Percentiles rank a stretch among this genome's conserved stretches.
phyloP scores from a whole-genome alignment of 2,329 filamentous ascomycete species.

The Fusarium heterosporum region DNA sequence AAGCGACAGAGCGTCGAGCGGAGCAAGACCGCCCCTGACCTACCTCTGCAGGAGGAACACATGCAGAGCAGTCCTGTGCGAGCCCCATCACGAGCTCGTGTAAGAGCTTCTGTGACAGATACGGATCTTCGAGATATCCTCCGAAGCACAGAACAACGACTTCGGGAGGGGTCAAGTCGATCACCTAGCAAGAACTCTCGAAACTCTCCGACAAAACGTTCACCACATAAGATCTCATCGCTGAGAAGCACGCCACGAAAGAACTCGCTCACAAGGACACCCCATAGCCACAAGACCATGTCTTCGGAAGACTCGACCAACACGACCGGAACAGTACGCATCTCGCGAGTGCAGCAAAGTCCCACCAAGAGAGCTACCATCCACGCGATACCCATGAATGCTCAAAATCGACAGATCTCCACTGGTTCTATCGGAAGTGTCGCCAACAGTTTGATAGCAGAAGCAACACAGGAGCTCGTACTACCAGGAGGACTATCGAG shows the following conservation, averaged over 20 bases:
- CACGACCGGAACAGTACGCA: slow-evolving; percentile 41
- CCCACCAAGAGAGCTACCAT: slow-evolving; percentile 47
- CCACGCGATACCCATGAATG: slow-evolving; percentile 31
- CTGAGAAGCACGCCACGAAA: slow-evolving; percentile 45
- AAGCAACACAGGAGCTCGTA: slow-evolving; percentile 53
- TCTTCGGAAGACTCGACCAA: slow-evolving; percentile 40
- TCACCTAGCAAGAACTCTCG: slow-evolving; percentile 50
- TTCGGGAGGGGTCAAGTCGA: slow-evolving; percentile 55
- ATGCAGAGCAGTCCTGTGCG: slow-evolving; percentile 24
- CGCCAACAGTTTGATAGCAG: slow-evolving; percentile 57
- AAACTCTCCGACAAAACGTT: slow-evolving; percentile 32
- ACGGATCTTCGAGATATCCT: slow-evolving; percentile 64
- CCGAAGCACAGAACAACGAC: slow-evolving; percentile 63
- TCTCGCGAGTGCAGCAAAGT: slow-evolving; percentile 41
- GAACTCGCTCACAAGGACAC: slow-evolving; percentile 46
- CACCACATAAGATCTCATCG: slow-evolving; percentile 34
- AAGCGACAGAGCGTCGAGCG: slow-evolving; percentile 30
- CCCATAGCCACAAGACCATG: slow-evolving; percentile 46
- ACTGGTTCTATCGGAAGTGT: slow-evolving; percentile 51
- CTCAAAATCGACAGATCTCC: slow-evolving; percentile 45
- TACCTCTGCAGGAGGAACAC: slow-evolving; percentile 31
- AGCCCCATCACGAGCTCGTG: slow-evolving; percentile 32
- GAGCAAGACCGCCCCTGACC: slow-evolving; percentile 41
- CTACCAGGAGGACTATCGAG: slow-evolving; percentile 56
- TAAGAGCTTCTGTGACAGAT: slow-evolving; percentile 53